Evolutionary conservation across 768 basidiomycete genomes (phyloP).

Genomic region (Melanogaster broomeanus): DNA sequence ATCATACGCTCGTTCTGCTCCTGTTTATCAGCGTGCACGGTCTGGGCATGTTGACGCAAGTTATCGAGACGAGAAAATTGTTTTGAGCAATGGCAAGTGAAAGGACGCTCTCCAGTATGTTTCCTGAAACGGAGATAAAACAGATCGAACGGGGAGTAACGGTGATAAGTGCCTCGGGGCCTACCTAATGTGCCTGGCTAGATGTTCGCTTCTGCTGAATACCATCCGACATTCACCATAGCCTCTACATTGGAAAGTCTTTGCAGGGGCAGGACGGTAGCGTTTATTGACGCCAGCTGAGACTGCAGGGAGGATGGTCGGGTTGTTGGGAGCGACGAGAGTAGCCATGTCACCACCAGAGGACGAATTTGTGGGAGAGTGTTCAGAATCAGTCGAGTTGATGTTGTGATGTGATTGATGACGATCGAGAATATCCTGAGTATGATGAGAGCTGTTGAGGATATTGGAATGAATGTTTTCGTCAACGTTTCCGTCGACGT

Average conservation of each 20-base stretch:
- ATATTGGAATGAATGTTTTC: conserved; percentile 5
- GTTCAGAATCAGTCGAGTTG: conserved; percentile 1
- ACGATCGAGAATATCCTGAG: conserved; percentile 6
- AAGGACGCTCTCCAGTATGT: conserved; percentile 97
- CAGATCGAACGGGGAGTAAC: conserved; percentile 21
- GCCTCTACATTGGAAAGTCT: conserved; percentile 94
- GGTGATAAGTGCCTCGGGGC: conserved; percentile 32
- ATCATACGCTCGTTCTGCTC: conserved; percentile 90
- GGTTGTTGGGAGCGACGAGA: conserved; percentile 31
- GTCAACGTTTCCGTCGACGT: conserved; percentile 23
- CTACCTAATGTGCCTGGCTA: conserved; percentile 93
- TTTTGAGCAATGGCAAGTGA: conserved; percentile 93
- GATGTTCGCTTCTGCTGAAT: conserved; percentile 92
- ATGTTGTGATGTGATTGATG: conserved; percentile 1
- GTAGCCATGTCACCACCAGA: conserved; percentile 31
- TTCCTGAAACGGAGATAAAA: conserved; percentile 59
- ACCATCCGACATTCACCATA: conserved; percentile 97
- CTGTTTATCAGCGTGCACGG: conserved; percentile 93
- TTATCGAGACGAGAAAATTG: conserved; percentile 97
- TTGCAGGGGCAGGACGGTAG: conserved; percentile 82
- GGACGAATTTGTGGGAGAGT: conserved; percentile 9
- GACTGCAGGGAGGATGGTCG: conserved; percentile 18
- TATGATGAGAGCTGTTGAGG: conserved; percentile 9
- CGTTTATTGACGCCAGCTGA: conserved; percentile 49
- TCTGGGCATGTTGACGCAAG: conserved; percentile 94